Evolutionary conservation across 2,329 filamentous ascomycete genomes (phyloP), one percentile per base, ranked within the genome.

Genomic region (Calycina herbarum): DNA sequence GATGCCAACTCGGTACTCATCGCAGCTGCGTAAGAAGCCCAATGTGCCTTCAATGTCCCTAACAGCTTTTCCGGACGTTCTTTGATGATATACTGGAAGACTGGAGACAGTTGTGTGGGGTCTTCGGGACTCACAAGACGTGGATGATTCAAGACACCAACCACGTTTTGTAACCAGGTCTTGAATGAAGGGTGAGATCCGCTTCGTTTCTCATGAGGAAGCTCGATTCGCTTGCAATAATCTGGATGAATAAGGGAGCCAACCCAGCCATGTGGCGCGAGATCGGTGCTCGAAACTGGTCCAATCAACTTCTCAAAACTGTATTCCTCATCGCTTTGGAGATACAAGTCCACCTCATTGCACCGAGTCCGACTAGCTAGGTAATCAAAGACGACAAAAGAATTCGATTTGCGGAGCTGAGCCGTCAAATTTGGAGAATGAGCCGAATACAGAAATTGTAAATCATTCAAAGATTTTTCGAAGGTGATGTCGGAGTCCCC

Each of bases 31-130:
- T 66, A 64, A 15, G 57, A 51, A 59, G 27, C 24, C 64, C 64
- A 64, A 60, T 64, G 31, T 54, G 58, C 54, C 62, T 66, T 66
- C 45, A 68, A 51, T 59, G 62, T 59, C 51, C 64, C 64, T 40
- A 68, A 42, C 57, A 68, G n/a, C 54, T 66, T 68, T 40, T 68
- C 64, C 35, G 66, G 64, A 54, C 64, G 54, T 56, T 15, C 31
- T 64, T 63, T 17, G 33, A 64, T 66, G 57, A 68, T 57, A 54
- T 66, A 61, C 29, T 27, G 54, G 57, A 68, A 68, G 31, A 66
- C 57, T 29, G 38, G 29, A 40, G 66, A 68, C 20, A 68, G 59
- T 60, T 61, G 33, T 31, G 48, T 45, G 33, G 65, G 40, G 62
- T 62, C 57, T 56, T 64, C 56, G 40, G 66, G 10, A 57, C 66